Evolutionary conservation across 768 basidiomycete species (phyloP).

Genomic region (Rhodotorula sphaerocarpa): DNA sequence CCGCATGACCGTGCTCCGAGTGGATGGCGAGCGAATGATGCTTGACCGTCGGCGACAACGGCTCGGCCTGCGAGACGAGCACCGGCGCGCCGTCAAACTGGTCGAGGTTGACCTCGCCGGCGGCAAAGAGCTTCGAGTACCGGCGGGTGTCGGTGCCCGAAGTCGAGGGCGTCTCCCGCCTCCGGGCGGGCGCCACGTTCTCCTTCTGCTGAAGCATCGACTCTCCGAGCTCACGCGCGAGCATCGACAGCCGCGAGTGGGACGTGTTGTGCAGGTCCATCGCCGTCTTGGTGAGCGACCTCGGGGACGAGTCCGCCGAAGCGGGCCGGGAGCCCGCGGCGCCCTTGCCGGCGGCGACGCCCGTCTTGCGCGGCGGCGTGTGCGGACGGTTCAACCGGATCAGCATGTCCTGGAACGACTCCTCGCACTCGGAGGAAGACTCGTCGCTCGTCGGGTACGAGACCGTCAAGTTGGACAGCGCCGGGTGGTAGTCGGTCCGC

Average conservation of each 20-base stretch:
- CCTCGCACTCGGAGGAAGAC: conserved; percentile 26
- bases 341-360: not conserved
- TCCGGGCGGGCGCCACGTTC: not conserved
- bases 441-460: conserved; percentile 4
- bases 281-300: conserved; percentile 8
- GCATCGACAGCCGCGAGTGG: conserved; percentile 12
- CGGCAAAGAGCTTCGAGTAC: conserved; percentile 12
- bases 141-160: not conserved
- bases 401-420: conserved; percentile 26
- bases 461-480: conserved; percentile 1
- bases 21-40: not conserved
- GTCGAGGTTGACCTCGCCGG: conserved; percentile 3
- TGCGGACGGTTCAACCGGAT: conserved; percentile 31
- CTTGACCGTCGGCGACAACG: not conserved
- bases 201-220: no score
- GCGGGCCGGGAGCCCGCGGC: no score
- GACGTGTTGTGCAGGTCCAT: conserved; percentile 26
- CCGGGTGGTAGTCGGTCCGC: conserved; percentile 22
- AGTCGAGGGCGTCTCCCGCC: not conserved
- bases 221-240: no score
- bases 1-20: not conserved
- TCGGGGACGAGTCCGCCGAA: not conserved
- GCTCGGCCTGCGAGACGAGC: not conserved
- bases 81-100: conserved; percentile 13
- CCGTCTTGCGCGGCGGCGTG: conserved; percentile 16